A percentile compares a stretch with the other conserved stretches of the same genome.
These are phyloP conservation scores for Quercus dentata DNA, from an alignment of 306 rosid genomes.

Conservation along the genomic window DNA sequence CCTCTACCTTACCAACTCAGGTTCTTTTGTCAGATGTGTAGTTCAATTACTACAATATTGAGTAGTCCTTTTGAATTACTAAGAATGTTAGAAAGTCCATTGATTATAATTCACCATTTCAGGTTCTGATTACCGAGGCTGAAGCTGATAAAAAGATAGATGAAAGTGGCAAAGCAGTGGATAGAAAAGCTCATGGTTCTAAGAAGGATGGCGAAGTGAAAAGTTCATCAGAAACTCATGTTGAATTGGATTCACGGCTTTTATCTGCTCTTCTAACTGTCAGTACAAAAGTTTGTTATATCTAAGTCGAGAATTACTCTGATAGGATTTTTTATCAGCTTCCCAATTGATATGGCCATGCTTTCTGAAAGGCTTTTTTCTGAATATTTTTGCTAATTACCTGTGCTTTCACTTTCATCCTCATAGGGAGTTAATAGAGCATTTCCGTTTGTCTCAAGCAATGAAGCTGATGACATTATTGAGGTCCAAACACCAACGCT, in stretches of 20 bases:
- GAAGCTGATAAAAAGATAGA: constrained; percentile 41
- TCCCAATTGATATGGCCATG: background rate
- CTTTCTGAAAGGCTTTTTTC: background rate
- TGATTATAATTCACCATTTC: constrained; percentile 23
- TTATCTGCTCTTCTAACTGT: constrained; percentile 83
- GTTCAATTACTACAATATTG: background rate
- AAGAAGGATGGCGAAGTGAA: constrained; percentile 33
- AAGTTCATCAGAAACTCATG: constrained; percentile 43
- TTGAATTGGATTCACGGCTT: constrained; percentile 87
- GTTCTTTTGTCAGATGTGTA: background rate
- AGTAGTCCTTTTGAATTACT: background rate
- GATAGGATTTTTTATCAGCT: background rate
- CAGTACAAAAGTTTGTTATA: constrained; percentile 7
- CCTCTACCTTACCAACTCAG: background rate
- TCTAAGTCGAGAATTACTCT: background rate
- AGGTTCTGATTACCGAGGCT: constrained; percentile 76
- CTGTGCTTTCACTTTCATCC: constrained; percentile 16
- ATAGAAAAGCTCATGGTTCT: constrained; percentile 16
- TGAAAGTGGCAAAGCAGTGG: constrained; percentile 37
- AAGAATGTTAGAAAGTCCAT: background rate
- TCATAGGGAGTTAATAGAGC: constrained; percentile 93
- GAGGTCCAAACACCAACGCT: constrained; percentile 94
- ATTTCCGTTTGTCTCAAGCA: constrained; percentile 83
- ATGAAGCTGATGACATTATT: constrained; percentile 85
- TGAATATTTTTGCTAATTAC: background rate